These are phyloP conservation scores for Candida gorgasii DNA, from an alignment of 805 yeast species.

Conservation along the genomic window DNA sequence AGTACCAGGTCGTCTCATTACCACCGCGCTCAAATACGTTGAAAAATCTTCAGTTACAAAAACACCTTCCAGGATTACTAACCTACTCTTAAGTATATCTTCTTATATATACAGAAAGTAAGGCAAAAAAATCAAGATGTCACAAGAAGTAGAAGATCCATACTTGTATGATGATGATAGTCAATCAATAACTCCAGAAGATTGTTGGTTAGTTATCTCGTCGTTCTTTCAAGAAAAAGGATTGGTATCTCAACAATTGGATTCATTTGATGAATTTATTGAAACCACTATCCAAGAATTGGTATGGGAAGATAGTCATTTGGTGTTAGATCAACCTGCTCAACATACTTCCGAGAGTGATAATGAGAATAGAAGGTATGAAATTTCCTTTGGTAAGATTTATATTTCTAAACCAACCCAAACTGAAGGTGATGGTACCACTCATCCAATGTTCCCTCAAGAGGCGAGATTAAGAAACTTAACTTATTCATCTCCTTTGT, in stretches of 20 bases:
- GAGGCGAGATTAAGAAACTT: slow-evolving; percentile 95
- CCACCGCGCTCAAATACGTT: slow-evolving; percentile 7
- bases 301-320: slow-evolving; percentile 91
- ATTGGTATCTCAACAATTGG: slow-evolving; percentile 95
- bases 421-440: slow-evolving; percentile 99
- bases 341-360: slow-evolving; percentile 93
- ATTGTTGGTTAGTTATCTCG: slow-evolving; percentile 98
- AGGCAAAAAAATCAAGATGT: slow-evolving; percentile 9
- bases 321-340: slow-evolving; percentile 96
- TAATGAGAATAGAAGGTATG: slow-evolving; percentile 87
- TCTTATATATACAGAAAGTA: not conserved
- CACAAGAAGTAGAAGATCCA: slow-evolving; percentile 48
- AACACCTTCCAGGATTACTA: slow-evolving; percentile 5
- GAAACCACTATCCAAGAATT: slow-evolving; percentile 96
- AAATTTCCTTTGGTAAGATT: slow-evolving; percentile 96
- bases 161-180: slow-evolving; percentile 72
- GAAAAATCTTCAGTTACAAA: slow-evolving; percentile 3
- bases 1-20: not conserved
- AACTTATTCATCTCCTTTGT: slow-evolving; percentile 94
- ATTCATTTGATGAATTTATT: slow-evolving; percentile 96
- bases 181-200: slow-evolving; percentile 82
- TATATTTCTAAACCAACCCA: slow-evolving; percentile 95
- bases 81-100: slow-evolving; percentile 2
- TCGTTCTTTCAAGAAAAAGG: slow-evolving; percentile 96
- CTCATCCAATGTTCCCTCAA: slow-evolving; percentile 97